Conservation (phyloP, 306 rosid species). For the Alnus rubra region DNA sequence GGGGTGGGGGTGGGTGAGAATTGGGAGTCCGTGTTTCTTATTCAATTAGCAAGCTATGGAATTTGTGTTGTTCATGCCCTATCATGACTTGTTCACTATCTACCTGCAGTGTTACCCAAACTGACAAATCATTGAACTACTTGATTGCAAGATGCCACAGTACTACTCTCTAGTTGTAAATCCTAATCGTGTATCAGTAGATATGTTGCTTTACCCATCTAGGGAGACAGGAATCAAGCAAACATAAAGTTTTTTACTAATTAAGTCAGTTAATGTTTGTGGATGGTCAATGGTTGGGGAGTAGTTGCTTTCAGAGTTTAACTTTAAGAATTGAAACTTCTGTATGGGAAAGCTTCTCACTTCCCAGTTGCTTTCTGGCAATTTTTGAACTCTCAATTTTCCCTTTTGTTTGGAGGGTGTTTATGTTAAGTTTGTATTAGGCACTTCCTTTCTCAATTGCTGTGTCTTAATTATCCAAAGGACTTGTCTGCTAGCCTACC, state of each 20-base stretch:
- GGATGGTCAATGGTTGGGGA: not conserved
- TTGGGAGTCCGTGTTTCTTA: not conserved
- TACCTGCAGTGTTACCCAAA: not conserved
- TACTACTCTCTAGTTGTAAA: not conserved
- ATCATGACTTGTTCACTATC: not conserved
- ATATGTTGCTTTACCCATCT: not conserved
- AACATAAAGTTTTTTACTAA: not conserved
- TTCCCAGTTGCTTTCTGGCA: no score
- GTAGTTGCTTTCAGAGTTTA: not conserved
- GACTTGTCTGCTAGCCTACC: no score
- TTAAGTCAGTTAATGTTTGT: not conserved
- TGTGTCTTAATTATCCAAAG: no score
- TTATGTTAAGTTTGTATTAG: not conserved
- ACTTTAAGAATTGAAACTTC: not conserved
- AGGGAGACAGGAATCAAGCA: not conserved
- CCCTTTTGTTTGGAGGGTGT: not conserved
- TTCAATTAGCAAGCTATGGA: not conserved
- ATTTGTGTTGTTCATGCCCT: not conserved
- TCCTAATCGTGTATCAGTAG: not conserved
- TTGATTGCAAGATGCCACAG: not conserved
- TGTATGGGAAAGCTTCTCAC: not conserved
- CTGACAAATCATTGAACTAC: not conserved
- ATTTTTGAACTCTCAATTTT: no score
- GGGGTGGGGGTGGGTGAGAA: not conserved
- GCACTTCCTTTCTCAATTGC: no score